Conservation (phyloP, 306 rosid species). For the Dryas octopetala region DNA sequence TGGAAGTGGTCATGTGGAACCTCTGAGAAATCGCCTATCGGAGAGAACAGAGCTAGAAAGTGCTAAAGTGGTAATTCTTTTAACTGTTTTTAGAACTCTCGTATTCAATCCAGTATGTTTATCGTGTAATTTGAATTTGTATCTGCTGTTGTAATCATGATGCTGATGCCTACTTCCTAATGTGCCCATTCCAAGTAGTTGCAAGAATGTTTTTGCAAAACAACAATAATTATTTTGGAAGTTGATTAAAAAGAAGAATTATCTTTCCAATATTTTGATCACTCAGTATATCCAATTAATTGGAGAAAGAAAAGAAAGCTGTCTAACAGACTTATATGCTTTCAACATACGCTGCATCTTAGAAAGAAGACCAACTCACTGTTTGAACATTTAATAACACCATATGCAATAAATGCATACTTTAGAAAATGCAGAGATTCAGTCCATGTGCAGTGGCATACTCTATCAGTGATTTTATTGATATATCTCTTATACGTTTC, state of each 20-base stretch:
- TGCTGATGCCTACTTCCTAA: not conserved
- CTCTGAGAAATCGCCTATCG: constrained; percentile 59
- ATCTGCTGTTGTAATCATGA: not conserved
- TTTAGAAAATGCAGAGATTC: not conserved
- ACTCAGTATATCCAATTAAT: constrained; percentile 1
- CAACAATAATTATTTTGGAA: not conserved
- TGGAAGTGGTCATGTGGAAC: constrained; percentile 89
- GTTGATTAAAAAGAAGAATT: not conserved
- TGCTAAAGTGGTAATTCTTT: constrained; percentile 59
- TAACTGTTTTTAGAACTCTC: not conserved
- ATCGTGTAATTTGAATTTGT: not conserved
- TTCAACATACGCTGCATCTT: not conserved
- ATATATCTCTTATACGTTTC: not conserved
- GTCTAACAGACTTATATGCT: not conserved
- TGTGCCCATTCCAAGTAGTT: not conserved
- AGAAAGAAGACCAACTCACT: not conserved
- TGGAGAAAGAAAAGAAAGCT: not conserved
- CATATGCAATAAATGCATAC: not conserved
- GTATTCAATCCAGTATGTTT: not conserved
- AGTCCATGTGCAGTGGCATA: not conserved
- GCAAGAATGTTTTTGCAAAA: not conserved
- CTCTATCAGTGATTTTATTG: not conserved
- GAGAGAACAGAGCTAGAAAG: constrained; percentile 60
- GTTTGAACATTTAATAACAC: constrained; percentile 3
- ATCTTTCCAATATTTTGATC: not conserved